A percentile compares a stretch with the other conserved stretches of the same genome.
Conservation (phyloP, 2,329 filamentous ascomycete genomes). For the Albophoma yamanashiensis region DNA sequence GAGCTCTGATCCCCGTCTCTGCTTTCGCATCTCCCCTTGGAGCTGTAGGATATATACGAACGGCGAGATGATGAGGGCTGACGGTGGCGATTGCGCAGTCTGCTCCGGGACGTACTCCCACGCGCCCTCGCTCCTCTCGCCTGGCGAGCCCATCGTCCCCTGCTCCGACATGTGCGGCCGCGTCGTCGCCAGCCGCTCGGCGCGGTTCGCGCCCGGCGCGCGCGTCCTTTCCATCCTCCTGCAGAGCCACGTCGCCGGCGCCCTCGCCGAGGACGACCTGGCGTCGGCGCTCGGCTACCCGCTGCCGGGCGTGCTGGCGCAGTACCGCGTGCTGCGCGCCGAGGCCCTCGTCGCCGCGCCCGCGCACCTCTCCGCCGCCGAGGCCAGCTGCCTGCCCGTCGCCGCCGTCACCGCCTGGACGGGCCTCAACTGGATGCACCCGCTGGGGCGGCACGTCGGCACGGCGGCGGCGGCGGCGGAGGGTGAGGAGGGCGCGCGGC, state of each 20-base stretch:
- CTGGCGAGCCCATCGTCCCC: not conserved
- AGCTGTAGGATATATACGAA: not conserved
- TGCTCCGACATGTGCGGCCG: not conserved
- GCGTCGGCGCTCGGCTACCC: not conserved
- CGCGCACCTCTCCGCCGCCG: not conserved
- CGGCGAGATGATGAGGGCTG: not conserved
- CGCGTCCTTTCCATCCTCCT: not conserved
- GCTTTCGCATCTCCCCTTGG: not conserved
- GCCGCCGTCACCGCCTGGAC: not conserved
- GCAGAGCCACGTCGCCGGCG: not conserved
- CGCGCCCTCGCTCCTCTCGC: not conserved
- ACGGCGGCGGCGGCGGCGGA: not conserved
- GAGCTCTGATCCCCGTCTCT: not conserved
- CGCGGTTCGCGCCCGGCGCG: not conserved
- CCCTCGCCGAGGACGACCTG: not conserved
- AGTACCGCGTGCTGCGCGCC: not conserved
- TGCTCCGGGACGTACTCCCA: not conserved
- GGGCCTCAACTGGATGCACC: not conserved
- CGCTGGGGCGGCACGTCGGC: not conserved
- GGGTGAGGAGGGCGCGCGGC: too few species aligned
- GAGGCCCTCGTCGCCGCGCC: not conserved
- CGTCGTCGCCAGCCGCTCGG: not conserved
- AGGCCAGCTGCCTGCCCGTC: not conserved
- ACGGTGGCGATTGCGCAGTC: not conserved
- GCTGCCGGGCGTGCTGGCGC: not conserved